These are phyloP conservation scores for Podospora pseudopauciseta DNA, from an alignment of 495 filamentous ascomycete genomes.

Conservation along the genomic window DNA sequence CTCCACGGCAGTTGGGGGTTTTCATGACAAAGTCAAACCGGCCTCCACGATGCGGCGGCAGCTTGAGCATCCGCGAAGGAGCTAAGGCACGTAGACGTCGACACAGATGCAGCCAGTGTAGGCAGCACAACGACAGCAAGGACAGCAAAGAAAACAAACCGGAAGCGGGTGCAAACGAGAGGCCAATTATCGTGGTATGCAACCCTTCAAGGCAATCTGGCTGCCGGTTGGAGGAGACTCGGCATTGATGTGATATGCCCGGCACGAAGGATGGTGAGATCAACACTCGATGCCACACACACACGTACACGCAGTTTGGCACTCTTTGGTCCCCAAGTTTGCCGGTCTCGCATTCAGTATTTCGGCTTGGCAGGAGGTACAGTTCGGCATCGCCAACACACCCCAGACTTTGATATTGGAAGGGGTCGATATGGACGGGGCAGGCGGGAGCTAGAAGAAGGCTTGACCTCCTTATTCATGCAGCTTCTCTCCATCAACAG, in stretches of 20 bases:
- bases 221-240: not conserved
- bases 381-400: not conserved
- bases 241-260: constrained; percentile 7
- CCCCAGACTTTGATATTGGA: not conserved
- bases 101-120: not conserved
- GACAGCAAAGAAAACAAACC: constrained; percentile 17
- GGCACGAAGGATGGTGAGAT: not conserved
- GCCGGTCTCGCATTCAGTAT: not conserved
- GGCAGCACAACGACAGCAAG: constrained; percentile 2
- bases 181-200: not conserved
- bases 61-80: not conserved
- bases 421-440: not conserved
- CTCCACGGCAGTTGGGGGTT: constrained; percentile 27
- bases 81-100: constrained; percentile 6
- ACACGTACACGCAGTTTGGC: not conserved
- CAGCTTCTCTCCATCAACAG: not conserved
- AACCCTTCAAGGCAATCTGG: not conserved
- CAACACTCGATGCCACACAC: not conserved
- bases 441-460: not conserved
- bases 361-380: not conserved
- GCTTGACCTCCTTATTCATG: not conserved
- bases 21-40: constrained; percentile 24
- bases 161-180: constrained; percentile 15
- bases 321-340: not conserved
- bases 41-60: constrained; percentile 7